These are phyloP conservation scores for Phellopilus nigrolimitatus DNA, from an alignment of 1,284 basidiomycete genomes.

Conservation along the genomic window DNA sequence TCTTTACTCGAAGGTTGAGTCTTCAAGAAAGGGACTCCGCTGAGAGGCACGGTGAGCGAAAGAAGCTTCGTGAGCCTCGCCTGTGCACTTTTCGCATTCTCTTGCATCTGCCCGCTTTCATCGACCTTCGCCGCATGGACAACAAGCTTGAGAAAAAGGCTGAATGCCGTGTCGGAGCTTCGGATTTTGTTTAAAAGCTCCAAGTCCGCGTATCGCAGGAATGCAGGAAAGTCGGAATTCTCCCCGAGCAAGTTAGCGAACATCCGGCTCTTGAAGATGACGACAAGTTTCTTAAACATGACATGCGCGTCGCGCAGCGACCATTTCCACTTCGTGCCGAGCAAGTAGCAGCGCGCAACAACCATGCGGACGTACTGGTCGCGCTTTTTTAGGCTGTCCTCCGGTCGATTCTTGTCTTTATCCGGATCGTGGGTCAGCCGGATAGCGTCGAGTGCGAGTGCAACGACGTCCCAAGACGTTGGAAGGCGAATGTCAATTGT, in stretches of 20 bases:
- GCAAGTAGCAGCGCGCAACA: slow-evolving; percentile 66
- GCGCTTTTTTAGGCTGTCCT: slow-evolving; percentile 48
- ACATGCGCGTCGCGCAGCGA: slow-evolving; percentile 50
- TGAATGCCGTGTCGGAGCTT: slow-evolving; percentile 68
- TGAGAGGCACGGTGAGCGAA: slow-evolving; percentile 75
- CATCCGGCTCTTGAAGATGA: slow-evolving; percentile 77
- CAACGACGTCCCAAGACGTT: slow-evolving; percentile 67
- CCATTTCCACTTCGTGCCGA: slow-evolving; percentile 78
- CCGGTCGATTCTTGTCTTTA: slow-evolving; percentile 38
- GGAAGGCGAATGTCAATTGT: slow-evolving; percentile 44
- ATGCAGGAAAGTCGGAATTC: slow-evolving; percentile 69
- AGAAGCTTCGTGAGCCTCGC: slow-evolving; percentile 68
- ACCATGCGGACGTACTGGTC: slow-evolving; percentile 77
- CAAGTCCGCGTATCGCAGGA: slow-evolving; percentile 63
- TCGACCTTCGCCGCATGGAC: slow-evolving; percentile 46
- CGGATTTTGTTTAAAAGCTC: slow-evolving; percentile 49
- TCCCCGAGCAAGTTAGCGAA: slow-evolving; percentile 80
- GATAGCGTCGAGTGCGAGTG: slow-evolving; percentile 55
- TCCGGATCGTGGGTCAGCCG: slow-evolving; percentile 50
- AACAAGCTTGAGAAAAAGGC: slow-evolving; percentile 77
- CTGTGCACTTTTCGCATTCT: slow-evolving; percentile 35
- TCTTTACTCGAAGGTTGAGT: slow-evolving; percentile 45
- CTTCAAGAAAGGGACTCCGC: slow-evolving; percentile 61
- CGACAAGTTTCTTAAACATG: slow-evolving; percentile 65
- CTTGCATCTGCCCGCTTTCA: slow-evolving; percentile 25